phyloP scores from a whole-genome alignment of 83 land plant species.

The Diphasiastrum complanatum region DNA sequence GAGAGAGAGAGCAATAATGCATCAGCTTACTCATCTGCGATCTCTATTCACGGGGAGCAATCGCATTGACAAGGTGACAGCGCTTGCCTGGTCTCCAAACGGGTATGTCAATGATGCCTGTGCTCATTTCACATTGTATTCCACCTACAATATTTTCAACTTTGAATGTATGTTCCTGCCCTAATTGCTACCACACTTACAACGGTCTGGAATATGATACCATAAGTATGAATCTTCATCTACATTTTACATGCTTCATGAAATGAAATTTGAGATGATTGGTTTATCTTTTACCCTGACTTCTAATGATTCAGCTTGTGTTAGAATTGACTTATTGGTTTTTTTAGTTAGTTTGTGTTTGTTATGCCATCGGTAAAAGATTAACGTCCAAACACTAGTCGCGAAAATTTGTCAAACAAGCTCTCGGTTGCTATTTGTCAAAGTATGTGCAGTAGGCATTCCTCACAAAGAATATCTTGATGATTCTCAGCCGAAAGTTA shows the following conservation, averaged over 20 bases:
- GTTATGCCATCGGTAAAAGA: too few relatives aligned
- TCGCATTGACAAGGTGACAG: constrained; percentile 34
- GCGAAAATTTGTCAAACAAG: too few relatives aligned
- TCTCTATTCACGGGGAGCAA: constrained; percentile 20
- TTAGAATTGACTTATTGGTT: too few relatives aligned
- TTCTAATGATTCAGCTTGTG: too few relatives aligned
- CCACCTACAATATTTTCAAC: not conserved
- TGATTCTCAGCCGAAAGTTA: constrained; percentile 24
- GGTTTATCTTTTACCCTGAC: too few relatives aligned
- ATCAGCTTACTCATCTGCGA: constrained; percentile 25
- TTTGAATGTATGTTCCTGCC: not conserved
- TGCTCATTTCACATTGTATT: not conserved
- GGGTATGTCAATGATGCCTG: constrained; percentile 13
- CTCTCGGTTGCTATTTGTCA: not conserved
- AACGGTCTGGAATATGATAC: not conserved
- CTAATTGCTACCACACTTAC: not conserved
- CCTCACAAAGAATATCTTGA: not conserved
- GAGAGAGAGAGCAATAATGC: too few relatives aligned
- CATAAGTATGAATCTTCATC: not conserved
- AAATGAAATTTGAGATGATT: too few relatives aligned
- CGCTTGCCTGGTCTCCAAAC: constrained; percentile 40
- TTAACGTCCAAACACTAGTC: too few relatives aligned
- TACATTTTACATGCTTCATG: too few relatives aligned
- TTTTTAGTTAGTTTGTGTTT: too few relatives aligned
- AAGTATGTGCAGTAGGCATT: not conserved